These are phyloP conservation scores for Monosporascus cannonballus DNA, from an alignment of 2,329 filamentous ascomycete species.

Conservation along the genomic window DNA sequence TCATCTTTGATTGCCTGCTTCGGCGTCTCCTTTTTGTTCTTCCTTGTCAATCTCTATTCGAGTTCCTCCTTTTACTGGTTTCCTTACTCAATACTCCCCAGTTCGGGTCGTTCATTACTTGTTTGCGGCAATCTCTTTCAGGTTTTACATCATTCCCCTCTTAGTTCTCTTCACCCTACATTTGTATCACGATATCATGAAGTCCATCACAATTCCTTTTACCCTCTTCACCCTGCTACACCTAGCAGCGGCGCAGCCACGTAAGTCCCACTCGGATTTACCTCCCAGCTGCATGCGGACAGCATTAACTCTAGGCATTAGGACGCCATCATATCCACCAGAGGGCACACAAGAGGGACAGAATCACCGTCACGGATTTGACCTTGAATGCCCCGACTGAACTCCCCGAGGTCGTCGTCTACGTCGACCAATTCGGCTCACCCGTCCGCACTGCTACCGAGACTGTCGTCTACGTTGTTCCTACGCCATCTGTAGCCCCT, in stretches of 20 bases:
- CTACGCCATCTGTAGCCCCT: conserved; percentile 9
- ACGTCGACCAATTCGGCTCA: conserved; percentile 52
- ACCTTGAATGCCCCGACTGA: conserved; percentile 33
- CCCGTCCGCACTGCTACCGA: conserved; percentile 38
- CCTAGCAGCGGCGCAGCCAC: conserved; percentile 35
- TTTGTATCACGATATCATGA: conserved; percentile 33
- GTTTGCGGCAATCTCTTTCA: conserved; percentile 8
- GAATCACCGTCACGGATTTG: conserved; percentile 30
- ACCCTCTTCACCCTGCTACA: conserved; percentile 32
- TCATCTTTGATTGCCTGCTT: conserved; percentile 4
- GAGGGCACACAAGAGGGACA: conserved; percentile 18
- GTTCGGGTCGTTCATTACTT: conserved; percentile 17
- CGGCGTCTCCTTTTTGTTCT: conserved; percentile 5
- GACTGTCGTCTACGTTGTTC: conserved; percentile 23
- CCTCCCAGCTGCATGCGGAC: background rate
- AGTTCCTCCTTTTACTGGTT: conserved; percentile 15
- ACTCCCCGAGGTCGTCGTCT: conserved; percentile 47
- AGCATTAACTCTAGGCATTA: conserved; percentile 9
- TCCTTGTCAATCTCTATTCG: conserved; percentile 12
- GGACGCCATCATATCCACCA: conserved; percentile 28
- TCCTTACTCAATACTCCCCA: conserved; percentile 10
- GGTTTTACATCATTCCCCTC: conserved; percentile 7
- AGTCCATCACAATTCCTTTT: conserved; percentile 30
- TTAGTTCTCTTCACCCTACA: conserved; percentile 2
- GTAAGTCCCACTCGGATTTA: conserved; percentile 16